A percentile compares a stretch with the other conserved stretches of the same genome.
Evolutionary conservation across 805 yeast genomes (phyloP).

Genomic region (Ogataea trehaloabstinens): DNA sequence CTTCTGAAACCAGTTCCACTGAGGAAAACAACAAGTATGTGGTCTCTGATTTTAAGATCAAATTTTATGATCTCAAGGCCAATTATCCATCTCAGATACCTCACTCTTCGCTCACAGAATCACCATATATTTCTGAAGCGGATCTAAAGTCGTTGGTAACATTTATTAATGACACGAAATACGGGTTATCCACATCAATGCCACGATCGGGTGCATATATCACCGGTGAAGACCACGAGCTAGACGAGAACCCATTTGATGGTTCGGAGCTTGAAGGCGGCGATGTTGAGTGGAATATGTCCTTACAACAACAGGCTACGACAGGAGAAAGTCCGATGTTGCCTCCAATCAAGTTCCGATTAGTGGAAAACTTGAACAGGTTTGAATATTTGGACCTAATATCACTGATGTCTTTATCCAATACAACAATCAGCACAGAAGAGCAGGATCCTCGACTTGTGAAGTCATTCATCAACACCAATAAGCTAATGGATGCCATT

Average conservation of each 20-base stretch:
- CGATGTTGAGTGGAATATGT: slow-evolving; percentile 12
- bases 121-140: slow-evolving; percentile 55
- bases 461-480: slow-evolving; percentile 27
- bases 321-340: slow-evolving; percentile 19
- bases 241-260: slow-evolving; percentile 27
- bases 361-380: slow-evolving; percentile 45
- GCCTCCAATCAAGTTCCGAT: slow-evolving; percentile 40
- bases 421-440: slow-evolving; percentile 7
- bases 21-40: slow-evolving; percentile 47
- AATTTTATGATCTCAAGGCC: slow-evolving; percentile 62
- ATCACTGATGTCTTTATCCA: slow-evolving; percentile 21
- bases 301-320: slow-evolving; percentile 2
- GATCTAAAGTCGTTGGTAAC: slow-evolving; percentile 61
- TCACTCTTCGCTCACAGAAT: slow-evolving; percentile 47
- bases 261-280: slow-evolving; percentile 28
- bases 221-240: slow-evolving; percentile 9
- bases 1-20: slow-evolving; percentile 8
- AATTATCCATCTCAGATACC: slow-evolving; percentile 48
- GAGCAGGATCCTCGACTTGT: slow-evolving; percentile 12
- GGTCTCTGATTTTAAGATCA: slow-evolving; percentile 63
- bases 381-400: slow-evolving; percentile 37
- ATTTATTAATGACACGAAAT: slow-evolving; percentile 51
- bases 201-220: slow-evolving; percentile 1
- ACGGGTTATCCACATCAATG: slow-evolving; percentile 24
- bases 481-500: slow-evolving; percentile 29